Conservation (phyloP, 371 early-diverging fungal species). For the Syncephalastrum racemosum region DNA sequence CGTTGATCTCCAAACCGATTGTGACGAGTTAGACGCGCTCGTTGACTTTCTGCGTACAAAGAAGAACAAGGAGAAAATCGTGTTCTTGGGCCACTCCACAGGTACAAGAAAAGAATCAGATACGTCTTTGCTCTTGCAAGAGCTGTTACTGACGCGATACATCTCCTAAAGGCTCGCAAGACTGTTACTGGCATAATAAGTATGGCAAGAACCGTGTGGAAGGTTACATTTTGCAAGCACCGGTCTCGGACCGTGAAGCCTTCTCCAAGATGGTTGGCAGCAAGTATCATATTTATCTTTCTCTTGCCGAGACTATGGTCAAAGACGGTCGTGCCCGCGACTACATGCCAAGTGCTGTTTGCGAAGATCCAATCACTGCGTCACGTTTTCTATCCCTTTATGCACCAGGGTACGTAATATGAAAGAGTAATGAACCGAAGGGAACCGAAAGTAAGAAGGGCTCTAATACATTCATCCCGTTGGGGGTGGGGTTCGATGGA, state of each 20-base stretch:
- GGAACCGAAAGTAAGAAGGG: no score
- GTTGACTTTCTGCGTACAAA: constrained; percentile 31
- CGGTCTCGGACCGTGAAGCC: constrained; percentile 52
- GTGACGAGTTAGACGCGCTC: constrained; percentile 41
- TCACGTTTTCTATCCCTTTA: constrained; percentile 48
- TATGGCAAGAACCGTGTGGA: constrained; percentile 34
- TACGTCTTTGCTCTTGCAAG: neutral
- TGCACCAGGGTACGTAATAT: constrained; percentile 34
- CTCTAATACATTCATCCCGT: no score
- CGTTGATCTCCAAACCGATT: constrained; percentile 39
- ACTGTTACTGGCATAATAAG: constrained; percentile 47
- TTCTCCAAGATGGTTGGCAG: constrained; percentile 24
- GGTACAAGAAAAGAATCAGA: constrained; percentile 15
- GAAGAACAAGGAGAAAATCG: constrained; percentile 37
- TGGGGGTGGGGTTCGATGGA: neutral
- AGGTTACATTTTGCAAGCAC: constrained; percentile 54
- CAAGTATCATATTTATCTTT: constrained; percentile 25
- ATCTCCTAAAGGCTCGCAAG: constrained; percentile 41
- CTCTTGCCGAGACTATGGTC: constrained; percentile 33
- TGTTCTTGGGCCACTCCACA: constrained; percentile 58
- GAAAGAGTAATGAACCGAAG: neutral
- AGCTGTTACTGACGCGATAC: neutral
- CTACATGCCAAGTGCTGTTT: constrained; percentile 38
- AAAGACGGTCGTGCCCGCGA: constrained; percentile 40
- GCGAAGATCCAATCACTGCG: constrained; percentile 43